These are phyloP conservation scores for Eragrostis nindensis DNA, from an alignment of 176 grass and related monocot genomes.

Conservation along the genomic window DNA sequence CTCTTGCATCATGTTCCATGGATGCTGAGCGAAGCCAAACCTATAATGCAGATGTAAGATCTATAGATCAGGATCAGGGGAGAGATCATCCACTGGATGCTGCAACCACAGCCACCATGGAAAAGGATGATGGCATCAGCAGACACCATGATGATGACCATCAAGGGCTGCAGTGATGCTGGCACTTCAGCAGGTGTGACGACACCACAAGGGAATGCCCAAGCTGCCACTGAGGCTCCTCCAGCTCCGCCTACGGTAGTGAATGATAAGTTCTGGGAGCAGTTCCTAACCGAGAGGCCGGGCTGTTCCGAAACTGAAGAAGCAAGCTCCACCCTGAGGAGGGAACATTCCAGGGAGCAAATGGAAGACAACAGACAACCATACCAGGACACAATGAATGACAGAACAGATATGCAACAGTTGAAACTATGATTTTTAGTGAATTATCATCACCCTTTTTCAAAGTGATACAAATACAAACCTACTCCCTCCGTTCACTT, in stretches of 20 bases:
- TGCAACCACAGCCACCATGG: slow-evolving; percentile 30
- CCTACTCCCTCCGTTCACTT: too few relatives aligned
- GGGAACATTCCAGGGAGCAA: slow-evolving; percentile 46
- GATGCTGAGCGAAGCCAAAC: slow-evolving; percentile 38
- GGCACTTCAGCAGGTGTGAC: slow-evolving; percentile 6
- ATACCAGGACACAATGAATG: slow-evolving; percentile 20
- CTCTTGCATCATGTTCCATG: slow-evolving; percentile 70
- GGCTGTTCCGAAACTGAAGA: slow-evolving; percentile 69
- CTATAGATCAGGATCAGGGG: slow-evolving; percentile 30
- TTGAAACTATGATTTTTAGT: slow-evolving; percentile 53
- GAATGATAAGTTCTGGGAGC: slow-evolving; percentile 98
- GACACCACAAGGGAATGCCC: neutral
- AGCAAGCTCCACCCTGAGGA: slow-evolving; percentile 55
- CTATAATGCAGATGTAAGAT: slow-evolving; percentile 40
- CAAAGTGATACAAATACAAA: neutral
- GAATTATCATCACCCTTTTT: neutral
- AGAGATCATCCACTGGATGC: neutral
- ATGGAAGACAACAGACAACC: slow-evolving; percentile 25
- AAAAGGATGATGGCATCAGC: slow-evolving; percentile 19
- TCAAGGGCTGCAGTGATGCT: slow-evolving; percentile 2
- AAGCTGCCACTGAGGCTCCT: slow-evolving; percentile 41
- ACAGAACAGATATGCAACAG: slow-evolving; percentile 48
- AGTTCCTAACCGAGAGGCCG: slow-evolving; percentile 87
- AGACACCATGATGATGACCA: slow-evolving; percentile 32
- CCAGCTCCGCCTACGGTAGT: slow-evolving; percentile 49